Evolutionary conservation across 306 rosid species (phyloP).

Genomic region (Oemleria cerasiformis): DNA sequence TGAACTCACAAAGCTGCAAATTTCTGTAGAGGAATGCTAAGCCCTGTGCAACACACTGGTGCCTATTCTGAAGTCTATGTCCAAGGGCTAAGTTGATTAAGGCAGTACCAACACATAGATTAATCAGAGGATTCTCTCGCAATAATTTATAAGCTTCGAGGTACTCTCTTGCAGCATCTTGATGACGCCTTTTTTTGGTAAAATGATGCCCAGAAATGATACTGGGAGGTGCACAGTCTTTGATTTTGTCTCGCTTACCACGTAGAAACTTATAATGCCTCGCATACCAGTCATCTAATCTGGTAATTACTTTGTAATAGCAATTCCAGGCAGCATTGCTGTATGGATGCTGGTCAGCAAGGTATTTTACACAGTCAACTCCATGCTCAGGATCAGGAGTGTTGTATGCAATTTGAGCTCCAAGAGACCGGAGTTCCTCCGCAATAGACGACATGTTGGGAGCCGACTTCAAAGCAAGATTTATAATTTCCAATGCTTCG

Average conservation of each 20-base stretch:
- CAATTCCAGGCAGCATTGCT: slow-evolving; percentile 92
- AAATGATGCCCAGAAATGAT: slow-evolving; percentile 76
- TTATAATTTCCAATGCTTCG: slow-evolving; percentile 79
- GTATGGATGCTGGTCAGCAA: slow-evolving; percentile 77
- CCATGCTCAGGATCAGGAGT: slow-evolving; percentile 81
- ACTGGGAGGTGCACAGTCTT: slow-evolving; percentile 76
- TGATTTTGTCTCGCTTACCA: slow-evolving; percentile 51
- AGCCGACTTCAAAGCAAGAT: slow-evolving; percentile 59
- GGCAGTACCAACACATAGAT: slow-evolving; percentile 88
- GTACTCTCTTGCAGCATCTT: slow-evolving; percentile 87
- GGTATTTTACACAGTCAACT: slow-evolving; percentile 74
- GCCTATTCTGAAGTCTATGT: slow-evolving; percentile 87
- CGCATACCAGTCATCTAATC: slow-evolving; percentile 75
- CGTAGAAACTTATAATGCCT: slow-evolving; percentile 70
- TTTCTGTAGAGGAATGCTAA: slow-evolving; percentile 81
- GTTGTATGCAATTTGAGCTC: slow-evolving; percentile 88
- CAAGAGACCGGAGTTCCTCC: slow-evolving; percentile 80
- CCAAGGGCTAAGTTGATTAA: slow-evolving; percentile 80
- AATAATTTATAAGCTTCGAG: slow-evolving; percentile 79
- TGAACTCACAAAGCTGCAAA: slow-evolving; percentile 57
- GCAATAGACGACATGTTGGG: slow-evolving; percentile 47
- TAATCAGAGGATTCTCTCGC: slow-evolving; percentile 73
- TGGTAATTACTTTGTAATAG: slow-evolving; percentile 83
- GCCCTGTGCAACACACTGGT: slow-evolving; percentile 83
- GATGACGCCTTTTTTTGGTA: slow-evolving; percentile 67